A percentile compares a stretch with the other conserved stretches of the same genome.
Evolutionary conservation across 2,329 filamentous ascomycete species (phyloP).

Genomic region (Neoscytalidium dimidiatum): DNA sequence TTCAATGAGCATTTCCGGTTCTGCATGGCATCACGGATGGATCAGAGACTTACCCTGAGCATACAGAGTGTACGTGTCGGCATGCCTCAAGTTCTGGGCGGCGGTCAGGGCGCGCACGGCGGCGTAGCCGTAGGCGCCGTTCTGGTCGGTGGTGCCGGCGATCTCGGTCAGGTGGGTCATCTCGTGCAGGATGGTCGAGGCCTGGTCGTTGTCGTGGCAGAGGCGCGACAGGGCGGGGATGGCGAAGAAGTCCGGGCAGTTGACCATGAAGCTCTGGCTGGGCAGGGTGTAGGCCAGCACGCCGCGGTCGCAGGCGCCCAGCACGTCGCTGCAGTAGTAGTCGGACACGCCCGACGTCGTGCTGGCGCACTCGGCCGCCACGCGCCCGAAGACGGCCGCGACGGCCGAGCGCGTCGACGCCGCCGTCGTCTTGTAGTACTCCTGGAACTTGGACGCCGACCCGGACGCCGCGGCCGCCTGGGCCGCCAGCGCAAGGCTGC

Average conservation of each 20-base stretch:
- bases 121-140: constrained; percentile 51
- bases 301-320: constrained; percentile 44
- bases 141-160: constrained; percentile 62
- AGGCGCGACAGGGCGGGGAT: constrained; percentile 47
- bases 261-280: constrained; percentile 56
- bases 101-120: not conserved
- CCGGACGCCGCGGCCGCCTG: constrained; percentile 54
- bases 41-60: constrained; percentile 22
- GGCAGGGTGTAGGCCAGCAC: constrained; percentile 66
- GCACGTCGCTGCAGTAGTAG: constrained; percentile 58
- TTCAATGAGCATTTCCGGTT: not conserved
- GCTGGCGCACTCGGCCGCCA: constrained; percentile 59
- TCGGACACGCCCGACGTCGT: constrained; percentile 51
- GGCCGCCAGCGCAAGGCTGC: constrained; percentile 55
- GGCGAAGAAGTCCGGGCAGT: constrained; percentile 63
- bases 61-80: constrained; percentile 61
- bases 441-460: constrained; percentile 47
- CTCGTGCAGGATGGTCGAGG: constrained; percentile 67
- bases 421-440: constrained; percentile 65
- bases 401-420: constrained; percentile 43
- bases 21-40: not conserved
- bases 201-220: constrained; percentile 68
- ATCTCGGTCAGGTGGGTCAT: constrained; percentile 61
- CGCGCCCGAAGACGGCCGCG: constrained; percentile 52
- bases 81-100: constrained; percentile 41